Evolutionary conservation across 306 rosid species (phyloP), one percentile per base, ranked within the genome.

Genomic region (Gynostemma pentaphyllum): DNA sequence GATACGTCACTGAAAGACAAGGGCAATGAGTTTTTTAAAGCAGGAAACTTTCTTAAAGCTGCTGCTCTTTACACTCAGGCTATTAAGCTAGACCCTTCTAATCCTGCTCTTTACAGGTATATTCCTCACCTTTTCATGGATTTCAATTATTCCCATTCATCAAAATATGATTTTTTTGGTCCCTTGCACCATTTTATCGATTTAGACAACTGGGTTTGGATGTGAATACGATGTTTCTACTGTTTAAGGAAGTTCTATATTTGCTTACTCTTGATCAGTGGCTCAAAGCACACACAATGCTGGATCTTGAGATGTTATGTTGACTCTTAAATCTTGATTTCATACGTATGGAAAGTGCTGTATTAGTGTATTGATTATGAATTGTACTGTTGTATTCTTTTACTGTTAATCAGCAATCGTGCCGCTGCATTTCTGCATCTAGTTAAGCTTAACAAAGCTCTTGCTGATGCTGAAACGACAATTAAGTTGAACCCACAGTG

Each of bases 21-120:
- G 72, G 99, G 99, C 19, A 94, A 94, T 70, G 89, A 86, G 61
- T 85, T 76, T 70, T 94, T 86, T 87, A 94, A 88, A 76, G 81
- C 90, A 12, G 97, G 99, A 47, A 94, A 86, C 64, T 86, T 72
- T 66, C 95, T 88, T 66, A 94, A 86, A 81, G 99, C 97, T 63
- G 97, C 99, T 47, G 99, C 95, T 30, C 73, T 84, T 42, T 94
- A 94, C 81, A 94, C 99, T 27, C 99, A 88, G 75, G 99, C 99
- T 57, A 94, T 88, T 78, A 94, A 94, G 79, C 78, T 78, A 62
- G 99, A 94, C 80, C 89, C 95, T 36, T 78, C 87, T 1, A 94
- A 88, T 70, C 84, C 86, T 46, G 83, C 97, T 62, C 95, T 94
- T 37, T 94, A 84, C 44, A 94, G 99, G 99, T 92, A 67, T 74